phyloP scores from a whole-genome alignment of 768 basidiomycete genomes.

The Suillus brevipes region DNA sequence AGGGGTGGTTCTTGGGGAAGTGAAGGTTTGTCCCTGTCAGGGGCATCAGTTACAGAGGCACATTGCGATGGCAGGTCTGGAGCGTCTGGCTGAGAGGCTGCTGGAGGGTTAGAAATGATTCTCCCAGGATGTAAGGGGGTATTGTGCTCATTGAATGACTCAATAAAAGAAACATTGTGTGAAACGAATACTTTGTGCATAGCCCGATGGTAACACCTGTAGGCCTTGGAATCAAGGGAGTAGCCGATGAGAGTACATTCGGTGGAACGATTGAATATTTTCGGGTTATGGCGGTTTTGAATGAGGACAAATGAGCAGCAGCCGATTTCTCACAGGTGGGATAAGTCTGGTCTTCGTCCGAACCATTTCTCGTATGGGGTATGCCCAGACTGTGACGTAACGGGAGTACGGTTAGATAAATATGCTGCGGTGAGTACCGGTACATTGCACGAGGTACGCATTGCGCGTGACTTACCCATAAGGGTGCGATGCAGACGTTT shows the following conservation, averaged over 20 bases:
- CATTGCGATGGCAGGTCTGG: too few relatives aligned
- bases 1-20: too few relatives aligned
- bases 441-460: conserved; percentile 26
- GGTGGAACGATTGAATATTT: conserved; percentile 15
- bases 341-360: conserved; percentile 25
- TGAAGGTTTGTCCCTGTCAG: too few relatives aligned
- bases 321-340: conserved; percentile 32
- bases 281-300: conserved; percentile 23
- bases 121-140: too few relatives aligned
- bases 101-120: too few relatives aligned
- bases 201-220: conserved; percentile 4
- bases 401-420: conserved; percentile 24
- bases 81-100: too few relatives aligned
- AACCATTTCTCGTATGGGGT: conserved; percentile 22
- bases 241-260: conserved; percentile 16
- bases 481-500: conserved; percentile 39
- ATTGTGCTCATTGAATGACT: neutral
- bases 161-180: conserved; percentile 23
- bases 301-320: conserved; percentile 28
- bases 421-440: conserved; percentile 34
- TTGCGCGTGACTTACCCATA: conserved; percentile 30
- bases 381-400: conserved; percentile 17
- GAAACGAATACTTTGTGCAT: conserved; percentile 11
- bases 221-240: conserved; percentile 15
- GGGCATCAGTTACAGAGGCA: too few relatives aligned